A percentile compares a stretch with the other conserved stretches of the same genome.
Conservation (phyloP, 768 basidiomycete genomes). For the Hemileccinum impolitum region DNA sequence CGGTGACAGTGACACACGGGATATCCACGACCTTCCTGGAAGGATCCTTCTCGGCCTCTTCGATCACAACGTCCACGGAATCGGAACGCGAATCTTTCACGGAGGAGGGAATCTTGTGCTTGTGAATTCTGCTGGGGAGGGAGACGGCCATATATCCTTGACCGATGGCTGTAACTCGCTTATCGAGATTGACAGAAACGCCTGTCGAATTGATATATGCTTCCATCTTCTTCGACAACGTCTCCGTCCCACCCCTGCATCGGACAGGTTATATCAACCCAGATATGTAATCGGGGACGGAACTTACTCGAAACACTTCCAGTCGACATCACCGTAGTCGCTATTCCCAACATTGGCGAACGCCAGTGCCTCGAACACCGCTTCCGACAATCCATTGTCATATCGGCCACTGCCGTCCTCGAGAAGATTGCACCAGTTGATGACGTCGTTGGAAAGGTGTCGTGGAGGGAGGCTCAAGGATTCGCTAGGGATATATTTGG, state of each 20-base stretch:
- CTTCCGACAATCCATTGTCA: constrained; percentile 35
- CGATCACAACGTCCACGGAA: neutral
- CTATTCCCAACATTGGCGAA: constrained; percentile 13
- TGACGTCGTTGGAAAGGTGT: constrained; percentile 17
- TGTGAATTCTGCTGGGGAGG: neutral
- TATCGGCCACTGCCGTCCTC: constrained; percentile 30
- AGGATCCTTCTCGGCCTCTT: neutral
- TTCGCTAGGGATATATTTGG: constrained; percentile 25
- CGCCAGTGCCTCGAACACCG: constrained; percentile 29
- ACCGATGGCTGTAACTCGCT: constrained; percentile 20
- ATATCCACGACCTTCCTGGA: neutral
- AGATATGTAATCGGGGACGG: neutral
- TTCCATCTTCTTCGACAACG: constrained; percentile 23
- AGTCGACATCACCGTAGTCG: constrained; percentile 16
- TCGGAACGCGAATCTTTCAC: too few relatives aligned
- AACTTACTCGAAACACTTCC: constrained; percentile 32
- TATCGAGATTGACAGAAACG: constrained; percentile 10
- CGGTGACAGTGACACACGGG: constrained; percentile 7
- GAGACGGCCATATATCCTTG: constrained; percentile 3
- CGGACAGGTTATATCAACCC: neutral
- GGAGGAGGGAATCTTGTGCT: neutral
- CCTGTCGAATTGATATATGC: constrained; percentile 7
- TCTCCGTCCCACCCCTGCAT: constrained; percentile 23
- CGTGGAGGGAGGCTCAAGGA: constrained; percentile 14
- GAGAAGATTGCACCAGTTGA: constrained; percentile 34